Evolutionary conservation across 2,329 filamentous ascomycete genomes (phyloP), one percentile per base, ranked within the genome.

Genomic region (Aspergillus amoenus): DNA sequence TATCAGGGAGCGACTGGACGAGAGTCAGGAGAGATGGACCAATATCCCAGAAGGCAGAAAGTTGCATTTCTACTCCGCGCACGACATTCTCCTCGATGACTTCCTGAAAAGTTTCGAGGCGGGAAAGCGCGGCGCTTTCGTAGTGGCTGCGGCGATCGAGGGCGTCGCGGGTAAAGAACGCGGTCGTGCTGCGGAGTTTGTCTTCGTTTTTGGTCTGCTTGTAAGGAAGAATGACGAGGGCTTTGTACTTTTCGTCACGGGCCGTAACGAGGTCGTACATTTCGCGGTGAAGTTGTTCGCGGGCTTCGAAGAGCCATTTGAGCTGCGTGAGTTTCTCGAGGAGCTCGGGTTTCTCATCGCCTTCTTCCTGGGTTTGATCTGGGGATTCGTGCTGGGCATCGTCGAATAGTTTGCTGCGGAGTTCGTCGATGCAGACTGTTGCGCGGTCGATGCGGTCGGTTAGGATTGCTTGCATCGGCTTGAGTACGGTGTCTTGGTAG

Each of bases 41-140:
- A 67, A 97, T 96, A 70, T 99, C 94, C 94, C 94, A 99, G 73
- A 97, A 99, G 0, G 93, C 93, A 9, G 89, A 93, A 2, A 97
- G 83, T 75, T 97, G 94, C 55, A 91, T 85, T 71, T 97, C 92
- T 11, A 97, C 91, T 15, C 93, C 94, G 9, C 90, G 87, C 18
- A 87, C 86, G 21, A 96, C 93, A 55, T 94, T 94, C 65, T 87
- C 83, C 70, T 96, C 91, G 30, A 97, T 85, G 6, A 94, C 85
- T 46, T 83, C 82, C 64, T 90, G 82, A 70, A 97, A 93, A 21
- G 88, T 87, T 64, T 90, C 84, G 18, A 88, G 87, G 12, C 94
- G 87, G 62, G 85, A 82, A 32, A 93, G 78, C 0, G 88, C 84
- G 63, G 92, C 89, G 52, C 85, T 83, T 57, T 91, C 86, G 64